Percentiles rank a stretch among this genome's conserved stretches.
phyloP scores from a whole-genome alignment of 305 asterid species.

The Fraxinus greggii region DNA sequence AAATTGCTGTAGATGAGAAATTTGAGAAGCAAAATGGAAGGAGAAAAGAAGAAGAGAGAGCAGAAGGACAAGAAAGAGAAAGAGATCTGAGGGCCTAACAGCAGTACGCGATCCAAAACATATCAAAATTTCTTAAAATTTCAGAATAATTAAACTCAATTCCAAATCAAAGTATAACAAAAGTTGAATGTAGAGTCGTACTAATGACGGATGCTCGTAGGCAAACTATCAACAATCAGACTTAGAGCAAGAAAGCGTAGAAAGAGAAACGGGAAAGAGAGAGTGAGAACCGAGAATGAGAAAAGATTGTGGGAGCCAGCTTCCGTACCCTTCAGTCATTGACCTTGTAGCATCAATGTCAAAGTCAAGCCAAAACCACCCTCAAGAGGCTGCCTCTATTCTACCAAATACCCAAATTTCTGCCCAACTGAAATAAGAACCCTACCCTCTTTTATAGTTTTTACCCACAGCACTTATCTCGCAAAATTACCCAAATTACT shows the following conservation, averaged over 20 bases:
- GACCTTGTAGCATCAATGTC: not conserved
- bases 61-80: not conserved
- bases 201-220: not conserved
- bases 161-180: not conserved
- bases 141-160: not conserved
- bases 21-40: no score
- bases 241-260: not conserved
- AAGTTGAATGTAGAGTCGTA: not conserved
- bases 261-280: not conserved
- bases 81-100: not conserved
- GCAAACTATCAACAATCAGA: not conserved
- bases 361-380: not conserved
- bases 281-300: not conserved
- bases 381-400: not conserved
- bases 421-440: not conserved
- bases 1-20: no score
- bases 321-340: not conserved
- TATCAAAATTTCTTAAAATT: not conserved
- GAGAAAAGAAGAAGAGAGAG: not conserved
- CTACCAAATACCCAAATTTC: not conserved
- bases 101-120: not conserved
- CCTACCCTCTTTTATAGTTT: not conserved
- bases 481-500: not conserved
- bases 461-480: not conserved
- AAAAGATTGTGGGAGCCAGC: not conserved